Evolutionary conservation across 2,329 filamentous ascomycete species (phyloP).

Genomic region (Fusarium caatingaense): DNA sequence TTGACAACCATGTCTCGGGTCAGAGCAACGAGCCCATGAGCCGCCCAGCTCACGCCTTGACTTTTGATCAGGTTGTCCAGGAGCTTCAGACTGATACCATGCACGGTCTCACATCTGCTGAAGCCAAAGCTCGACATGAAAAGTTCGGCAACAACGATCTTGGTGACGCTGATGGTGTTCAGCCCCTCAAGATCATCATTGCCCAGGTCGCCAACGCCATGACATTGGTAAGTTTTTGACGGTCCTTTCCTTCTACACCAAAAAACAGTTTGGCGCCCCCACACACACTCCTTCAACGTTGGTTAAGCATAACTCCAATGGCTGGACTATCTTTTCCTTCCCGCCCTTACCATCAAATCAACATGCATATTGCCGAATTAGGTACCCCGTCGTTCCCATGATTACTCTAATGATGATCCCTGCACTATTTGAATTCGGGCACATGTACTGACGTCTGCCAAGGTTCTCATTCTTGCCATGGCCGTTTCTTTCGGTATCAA

Average conservation of each 20-base stretch:
- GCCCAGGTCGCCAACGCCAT: constrained; percentile 76
- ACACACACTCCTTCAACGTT: constrained; percentile 5
- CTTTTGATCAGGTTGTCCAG: constrained; percentile 59
- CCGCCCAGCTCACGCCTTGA: constrained; percentile 67
- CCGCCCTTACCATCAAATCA: too few species aligned
- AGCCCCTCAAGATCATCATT: constrained; percentile 68
- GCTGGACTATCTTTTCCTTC: background rate
- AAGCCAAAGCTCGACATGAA: constrained; percentile 63
- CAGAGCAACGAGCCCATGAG: constrained; percentile 57
- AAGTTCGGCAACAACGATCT: constrained; percentile 71
- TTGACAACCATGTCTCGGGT: constrained; percentile 48
- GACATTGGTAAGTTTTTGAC: constrained; percentile 64
- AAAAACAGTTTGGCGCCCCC: background rate
- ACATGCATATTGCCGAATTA: constrained; percentile 53
- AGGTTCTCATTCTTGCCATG: constrained; percentile 68
- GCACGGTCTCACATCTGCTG: constrained; percentile 63
- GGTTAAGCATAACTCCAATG: constrained; percentile 30
- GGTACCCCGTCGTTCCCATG: constrained; percentile 58
- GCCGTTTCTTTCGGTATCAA: constrained; percentile 66
- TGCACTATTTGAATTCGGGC: background rate
- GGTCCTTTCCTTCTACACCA: background rate
- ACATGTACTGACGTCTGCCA: constrained; percentile 35
- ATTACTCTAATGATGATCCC: constrained; percentile 45
- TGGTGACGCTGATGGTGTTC: constrained; percentile 59
- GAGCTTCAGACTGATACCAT: constrained; percentile 65